Percentiles rank a stretch among this genome's conserved stretches.
Conservation (phyloP, 148 eudicot species). For the Spergularia bocconei region DNA sequence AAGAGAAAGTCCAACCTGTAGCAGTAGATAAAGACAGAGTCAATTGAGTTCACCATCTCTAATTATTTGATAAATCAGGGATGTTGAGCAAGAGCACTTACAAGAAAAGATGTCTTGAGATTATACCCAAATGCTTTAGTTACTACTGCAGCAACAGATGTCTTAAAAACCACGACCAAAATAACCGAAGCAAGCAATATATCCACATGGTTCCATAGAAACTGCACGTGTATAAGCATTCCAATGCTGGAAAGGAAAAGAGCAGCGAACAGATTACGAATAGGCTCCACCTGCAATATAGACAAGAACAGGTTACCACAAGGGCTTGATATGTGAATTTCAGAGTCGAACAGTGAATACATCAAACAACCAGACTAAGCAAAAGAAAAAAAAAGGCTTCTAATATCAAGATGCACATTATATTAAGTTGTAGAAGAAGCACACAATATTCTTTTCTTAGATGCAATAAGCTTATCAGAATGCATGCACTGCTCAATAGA, state of each 20-base stretch:
- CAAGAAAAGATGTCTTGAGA: slow-evolving; percentile 73
- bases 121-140: slow-evolving; percentile 84
- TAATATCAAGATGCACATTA: no score
- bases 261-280: slow-evolving; percentile 96
- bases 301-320: slow-evolving; percentile 7
- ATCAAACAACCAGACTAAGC: no score
- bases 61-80: slow-evolving; percentile 3
- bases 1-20: slow-evolving; percentile 86
- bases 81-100: slow-evolving; percentile 44
- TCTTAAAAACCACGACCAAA: slow-evolving; percentile 82
- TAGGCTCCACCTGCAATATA: slow-evolving; percentile 86
- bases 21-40: slow-evolving; percentile 11
- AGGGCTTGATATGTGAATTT: slow-evolving; percentile 6
- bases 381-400: no score
- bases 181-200: slow-evolving; percentile 95
- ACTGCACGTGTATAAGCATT: slow-evolving; percentile 93
- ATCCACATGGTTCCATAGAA: slow-evolving; percentile 96
- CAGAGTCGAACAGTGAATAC: neutral
- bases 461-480: no score
- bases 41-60: slow-evolving; percentile 20
- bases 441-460: no score
- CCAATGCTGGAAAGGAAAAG: slow-evolving; percentile 98
- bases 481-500: no score
- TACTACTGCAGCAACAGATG: slow-evolving; percentile 68
- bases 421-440: no score